Evolutionary conservation across 441 rosid genomes (phyloP).

Genomic region (Omphalea diandra): DNA sequence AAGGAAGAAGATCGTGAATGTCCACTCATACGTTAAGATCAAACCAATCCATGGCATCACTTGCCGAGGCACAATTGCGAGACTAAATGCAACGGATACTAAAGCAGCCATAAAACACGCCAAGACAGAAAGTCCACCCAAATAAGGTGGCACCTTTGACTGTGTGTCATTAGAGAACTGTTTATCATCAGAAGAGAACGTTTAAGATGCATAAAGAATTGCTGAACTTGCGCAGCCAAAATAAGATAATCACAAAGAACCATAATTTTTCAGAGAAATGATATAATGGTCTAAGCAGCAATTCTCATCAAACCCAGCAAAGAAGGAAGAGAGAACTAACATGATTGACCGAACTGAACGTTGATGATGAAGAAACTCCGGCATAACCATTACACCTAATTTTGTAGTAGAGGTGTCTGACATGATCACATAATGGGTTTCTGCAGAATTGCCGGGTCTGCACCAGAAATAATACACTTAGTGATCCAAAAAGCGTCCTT

Average conservation of each 20-base stretch:
- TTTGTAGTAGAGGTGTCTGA: slow-evolving; percentile 63
- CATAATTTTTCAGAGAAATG: slow-evolving; percentile 6
- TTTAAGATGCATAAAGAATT: slow-evolving; percentile 9
- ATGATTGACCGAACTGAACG: slow-evolving; percentile 50
- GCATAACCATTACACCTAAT: slow-evolving; percentile 60
- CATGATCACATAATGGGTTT: slow-evolving; percentile 57
- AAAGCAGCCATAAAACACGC: slow-evolving; percentile 50
- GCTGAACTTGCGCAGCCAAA: background rate
- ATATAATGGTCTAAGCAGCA: background rate
- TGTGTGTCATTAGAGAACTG: slow-evolving; percentile 49
- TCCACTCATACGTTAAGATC: slow-evolving; percentile 86
- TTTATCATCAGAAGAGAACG: slow-evolving; percentile 23
- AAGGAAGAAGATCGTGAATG: slow-evolving; percentile 66
- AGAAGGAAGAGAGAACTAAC: slow-evolving; percentile 39
- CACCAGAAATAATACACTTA: slow-evolving; percentile 23
- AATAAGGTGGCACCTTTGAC: slow-evolving; percentile 63
- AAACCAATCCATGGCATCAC: slow-evolving; percentile 98
- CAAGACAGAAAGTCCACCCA: slow-evolving; percentile 63
- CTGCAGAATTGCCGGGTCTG: slow-evolving; percentile 66
- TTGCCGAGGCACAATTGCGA: slow-evolving; percentile 79
- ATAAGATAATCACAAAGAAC: background rate
- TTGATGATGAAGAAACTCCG: slow-evolving; percentile 54
- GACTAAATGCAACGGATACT: slow-evolving; percentile 57
- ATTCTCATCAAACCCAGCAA: background rate
- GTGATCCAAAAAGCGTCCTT: slow-evolving; percentile 10